Evolutionary conservation across 495 filamentous ascomycete genomes (phyloP), one percentile per base, ranked within the genome.

Genomic region (Trichoderma reesei): DNA sequence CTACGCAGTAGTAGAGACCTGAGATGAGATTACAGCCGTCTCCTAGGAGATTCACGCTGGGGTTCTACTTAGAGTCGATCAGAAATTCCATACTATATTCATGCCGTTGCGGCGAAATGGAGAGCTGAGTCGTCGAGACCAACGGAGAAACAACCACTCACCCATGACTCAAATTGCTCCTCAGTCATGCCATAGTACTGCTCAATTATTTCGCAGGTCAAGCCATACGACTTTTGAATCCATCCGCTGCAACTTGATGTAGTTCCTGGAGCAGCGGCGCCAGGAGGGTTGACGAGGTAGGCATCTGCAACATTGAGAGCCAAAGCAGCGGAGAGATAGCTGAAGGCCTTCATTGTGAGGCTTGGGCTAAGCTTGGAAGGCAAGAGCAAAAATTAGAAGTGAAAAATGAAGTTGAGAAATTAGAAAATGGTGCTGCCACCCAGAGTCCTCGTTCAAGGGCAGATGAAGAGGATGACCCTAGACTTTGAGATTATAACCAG

Each of bases 1-100:
- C 18, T 9, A 61, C 34, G 20, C 59, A 61, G 16, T 61, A 61
- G 34, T 61, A 61, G 31, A 61, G 59, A 5, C 59, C 59, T 7
- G 59, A 36, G n/a, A 61, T 61, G 0, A 61, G 7, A 20, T 8
- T 61, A 41, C 34, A 61, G 13, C 16, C 59, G 5, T 18, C 20
- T 3, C 59, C 59, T 0, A 61, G 5, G 11, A 31, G 7, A 38
- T 31, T 61, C 9, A 61, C 59, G 39, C 20, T 33, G 4, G 59
- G 59, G 36, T 61, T 46, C 42, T 46, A 46, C n/a, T 46, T 14
- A 39, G 38, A 39, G 38, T 39, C 26, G 26, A 26, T 26, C 38
- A 39, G 38, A 3, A 11, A 39, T 11, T 39, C 6, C 0, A 11
- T 39, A 11, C 38, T 11, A 39, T 39, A 0, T 3, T 39, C 38